These are phyloP conservation scores for Vigna reflexopilosa DNA, from an alignment of 306 rosid genomes.

Conservation along the genomic window DNA sequence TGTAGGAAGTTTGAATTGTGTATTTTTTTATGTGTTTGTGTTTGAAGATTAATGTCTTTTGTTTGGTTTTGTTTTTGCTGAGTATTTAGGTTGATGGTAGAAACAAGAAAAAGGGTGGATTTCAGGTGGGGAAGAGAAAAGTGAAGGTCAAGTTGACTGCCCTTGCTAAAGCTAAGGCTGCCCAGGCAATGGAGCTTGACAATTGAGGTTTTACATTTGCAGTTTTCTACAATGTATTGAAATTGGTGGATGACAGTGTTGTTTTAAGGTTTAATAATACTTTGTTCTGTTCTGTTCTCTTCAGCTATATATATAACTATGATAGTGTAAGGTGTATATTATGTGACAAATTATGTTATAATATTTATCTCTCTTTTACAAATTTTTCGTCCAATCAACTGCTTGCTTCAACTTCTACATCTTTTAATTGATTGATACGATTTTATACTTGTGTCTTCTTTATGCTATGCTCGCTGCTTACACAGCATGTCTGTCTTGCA, in stretches of 20 bases:
- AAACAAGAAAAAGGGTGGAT: conserved; percentile 78
- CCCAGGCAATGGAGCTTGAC: conserved; percentile 92
- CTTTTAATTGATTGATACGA: conserved; percentile 20
- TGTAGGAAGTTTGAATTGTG: conserved; percentile 3
- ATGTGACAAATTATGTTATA: conserved; percentile 8
- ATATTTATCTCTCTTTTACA: conserved; percentile 3
- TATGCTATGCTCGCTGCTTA: background rate
- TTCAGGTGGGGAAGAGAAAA: conserved; percentile 85
- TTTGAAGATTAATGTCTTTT: conserved; percentile 1
- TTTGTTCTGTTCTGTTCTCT: background rate
- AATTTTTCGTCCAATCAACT: conserved; percentile 2
- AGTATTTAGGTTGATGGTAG: conserved; percentile 70
- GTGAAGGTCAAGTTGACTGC: conserved; percentile 84
- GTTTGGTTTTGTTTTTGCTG: conserved; percentile 27
- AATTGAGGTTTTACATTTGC: conserved; percentile 57
- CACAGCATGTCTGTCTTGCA: background rate
- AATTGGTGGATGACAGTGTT: conserved; percentile 26
- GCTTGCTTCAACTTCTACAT: background rate
- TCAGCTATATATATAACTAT: background rate
- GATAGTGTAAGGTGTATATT: conserved; percentile 31
- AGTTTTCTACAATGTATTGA: conserved; percentile 22
- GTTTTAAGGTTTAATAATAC: conserved; percentile 20
- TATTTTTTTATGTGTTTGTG: background rate
- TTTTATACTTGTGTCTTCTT: background rate
- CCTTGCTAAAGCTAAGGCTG: conserved; percentile 78